Conservation (phyloP, 805 yeast species). For the Zygotorulaspora danielsina region DNA sequence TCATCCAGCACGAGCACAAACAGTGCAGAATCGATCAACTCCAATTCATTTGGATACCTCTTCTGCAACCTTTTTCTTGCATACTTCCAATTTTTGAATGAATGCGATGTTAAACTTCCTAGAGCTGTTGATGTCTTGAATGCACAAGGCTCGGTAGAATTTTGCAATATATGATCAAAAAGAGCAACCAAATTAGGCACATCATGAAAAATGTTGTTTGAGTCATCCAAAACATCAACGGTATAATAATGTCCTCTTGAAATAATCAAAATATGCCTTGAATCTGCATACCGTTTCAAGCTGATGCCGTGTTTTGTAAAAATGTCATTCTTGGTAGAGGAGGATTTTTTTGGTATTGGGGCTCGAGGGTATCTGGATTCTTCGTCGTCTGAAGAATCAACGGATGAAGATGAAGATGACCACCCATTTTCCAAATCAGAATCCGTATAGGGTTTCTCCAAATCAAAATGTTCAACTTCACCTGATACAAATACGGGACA, state of each 20-base stretch:
- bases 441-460: slow-evolving; percentile 43
- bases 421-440: slow-evolving; percentile 41
- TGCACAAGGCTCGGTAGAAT: slow-evolving; percentile 56
- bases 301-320: slow-evolving; percentile 53
- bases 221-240: slow-evolving; percentile 72
- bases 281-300: slow-evolving; percentile 59
- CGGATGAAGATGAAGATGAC: slow-evolving; percentile 1
- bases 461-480: slow-evolving; percentile 32
- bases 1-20: slow-evolving; percentile 81
- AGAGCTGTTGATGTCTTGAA: slow-evolving; percentile 63
- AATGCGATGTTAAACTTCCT: slow-evolving; percentile 85
- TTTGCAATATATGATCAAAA: slow-evolving; percentile 61
- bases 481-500: slow-evolving; percentile 39
- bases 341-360: neutral
- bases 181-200: slow-evolving; percentile 64
- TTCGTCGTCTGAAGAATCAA: slow-evolving; percentile 4
- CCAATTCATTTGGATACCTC: slow-evolving; percentile 37
- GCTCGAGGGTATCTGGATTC: slow-evolving; percentile 1
- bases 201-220: slow-evolving; percentile 59
- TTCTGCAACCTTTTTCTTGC: slow-evolving; percentile 51
- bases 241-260: slow-evolving; percentile 84
- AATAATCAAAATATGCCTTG: slow-evolving; percentile 70
- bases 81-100: slow-evolving; percentile 76
- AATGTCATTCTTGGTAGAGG: slow-evolving; percentile 13
- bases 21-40: slow-evolving; percentile 66